phyloP scores from a whole-genome alignment of 306 rosid genomes.

The Dryas alaskensis region DNA sequence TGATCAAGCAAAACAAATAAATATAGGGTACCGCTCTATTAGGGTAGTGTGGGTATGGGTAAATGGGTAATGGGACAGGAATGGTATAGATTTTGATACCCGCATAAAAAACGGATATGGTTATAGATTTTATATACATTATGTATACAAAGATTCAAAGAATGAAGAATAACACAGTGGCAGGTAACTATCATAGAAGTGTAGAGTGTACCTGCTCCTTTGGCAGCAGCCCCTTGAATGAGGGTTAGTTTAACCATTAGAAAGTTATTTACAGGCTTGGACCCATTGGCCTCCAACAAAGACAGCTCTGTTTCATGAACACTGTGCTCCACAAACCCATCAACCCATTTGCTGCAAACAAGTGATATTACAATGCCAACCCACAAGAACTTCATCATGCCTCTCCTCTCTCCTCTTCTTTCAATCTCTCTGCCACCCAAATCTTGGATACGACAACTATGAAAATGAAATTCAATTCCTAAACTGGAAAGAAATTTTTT shows the following conservation, averaged over 20 bases:
- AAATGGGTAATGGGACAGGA: no score
- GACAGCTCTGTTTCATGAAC: conserved; percentile 54
- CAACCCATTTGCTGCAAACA: conserved; percentile 44
- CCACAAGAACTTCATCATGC: conserved; percentile 47
- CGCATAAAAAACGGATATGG: no score
- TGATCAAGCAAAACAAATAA: conserved; percentile 3
- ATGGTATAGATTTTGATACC: no score
- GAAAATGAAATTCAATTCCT: not conserved
- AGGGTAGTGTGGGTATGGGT: no score
- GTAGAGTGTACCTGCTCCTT: conserved; percentile 66
- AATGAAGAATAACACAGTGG: not conserved
- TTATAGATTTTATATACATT: no score
- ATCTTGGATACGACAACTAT: not conserved
- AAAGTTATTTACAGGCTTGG: conserved; percentile 24
- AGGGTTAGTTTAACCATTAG: conserved; percentile 75
- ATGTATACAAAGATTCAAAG: not conserved
- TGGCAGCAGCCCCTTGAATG: conserved; percentile 58
- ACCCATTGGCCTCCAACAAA: conserved; percentile 47
- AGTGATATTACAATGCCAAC: conserved; percentile 37
- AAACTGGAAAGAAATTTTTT: no score
- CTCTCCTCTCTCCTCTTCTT: conserved; percentile 8
- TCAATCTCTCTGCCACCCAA: conserved; percentile 25
- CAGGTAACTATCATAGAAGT: not conserved
- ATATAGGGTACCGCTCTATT: no score
- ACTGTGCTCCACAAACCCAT: conserved; percentile 37